Evolutionary conservation across 2,329 filamentous ascomycete genomes (phyloP).

Genomic region (Pyrenochaeta sp.): DNA sequence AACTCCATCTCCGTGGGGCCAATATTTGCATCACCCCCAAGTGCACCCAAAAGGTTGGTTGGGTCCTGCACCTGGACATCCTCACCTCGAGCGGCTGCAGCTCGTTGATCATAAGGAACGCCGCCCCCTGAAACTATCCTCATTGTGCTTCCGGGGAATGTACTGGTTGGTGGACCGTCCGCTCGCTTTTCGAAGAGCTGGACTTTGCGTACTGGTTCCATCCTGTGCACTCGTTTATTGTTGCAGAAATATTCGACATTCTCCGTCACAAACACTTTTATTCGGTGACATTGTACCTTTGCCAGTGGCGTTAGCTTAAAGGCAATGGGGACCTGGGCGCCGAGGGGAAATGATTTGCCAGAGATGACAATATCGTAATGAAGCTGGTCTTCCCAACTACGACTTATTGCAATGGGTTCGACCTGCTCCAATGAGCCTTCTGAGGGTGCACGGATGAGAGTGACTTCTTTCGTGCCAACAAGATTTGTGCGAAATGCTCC

Average conservation of each 20-base stretch:
- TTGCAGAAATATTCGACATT: constrained; percentile 91
- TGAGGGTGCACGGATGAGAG: constrained; percentile 83
- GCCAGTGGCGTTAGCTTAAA: constrained; percentile 93
- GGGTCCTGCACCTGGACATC: constrained; percentile 62
- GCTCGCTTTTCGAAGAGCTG: constrained; percentile 88
- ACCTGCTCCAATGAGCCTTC: constrained; percentile 89
- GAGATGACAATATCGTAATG: constrained; percentile 97
- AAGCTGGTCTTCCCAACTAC: constrained; percentile 93
- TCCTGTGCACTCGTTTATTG: constrained; percentile 83
- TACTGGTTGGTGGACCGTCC: constrained; percentile 76
- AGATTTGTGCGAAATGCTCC: constrained; percentile 92
- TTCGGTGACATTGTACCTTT: constrained; percentile 91
- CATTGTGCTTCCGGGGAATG: constrained; percentile 79
- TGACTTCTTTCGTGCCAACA: constrained; percentile 81
- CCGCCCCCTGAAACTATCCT: constrained; percentile 83
- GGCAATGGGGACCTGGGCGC: constrained; percentile 86
- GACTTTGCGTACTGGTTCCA: constrained; percentile 85
- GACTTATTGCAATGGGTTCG: constrained; percentile 91
- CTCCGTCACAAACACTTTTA: constrained; percentile 91
- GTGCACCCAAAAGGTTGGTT: constrained; percentile 80
- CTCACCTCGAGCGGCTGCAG: constrained; percentile 64
- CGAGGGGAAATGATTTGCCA: constrained; percentile 91
- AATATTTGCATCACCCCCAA: constrained; percentile 76
- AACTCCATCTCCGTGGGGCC: constrained; percentile 95
- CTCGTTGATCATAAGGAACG: constrained; percentile 69